A percentile compares a stretch with the other conserved stretches of the same genome.
These are phyloP conservation scores for Microascus cirrosus DNA, from an alignment of 2,329 filamentous ascomycete species.

Conservation along the genomic window DNA sequence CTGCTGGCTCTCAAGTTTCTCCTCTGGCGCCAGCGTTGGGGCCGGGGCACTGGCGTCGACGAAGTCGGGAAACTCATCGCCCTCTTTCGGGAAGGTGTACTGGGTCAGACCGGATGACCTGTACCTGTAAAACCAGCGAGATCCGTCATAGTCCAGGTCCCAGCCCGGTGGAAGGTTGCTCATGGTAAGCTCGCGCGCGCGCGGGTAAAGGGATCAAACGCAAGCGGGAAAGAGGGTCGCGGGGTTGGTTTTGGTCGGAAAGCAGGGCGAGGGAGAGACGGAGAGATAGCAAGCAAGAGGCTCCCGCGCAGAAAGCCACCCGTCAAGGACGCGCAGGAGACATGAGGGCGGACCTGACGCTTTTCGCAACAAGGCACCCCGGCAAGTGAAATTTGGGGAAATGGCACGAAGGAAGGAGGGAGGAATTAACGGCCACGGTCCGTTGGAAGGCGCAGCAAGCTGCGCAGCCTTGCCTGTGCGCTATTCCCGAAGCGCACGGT, in stretches of 20 bases:
- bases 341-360: background rate
- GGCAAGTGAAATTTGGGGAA: background rate
- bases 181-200: background rate
- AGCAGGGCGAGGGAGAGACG: background rate
- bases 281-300: background rate
- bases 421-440: background rate
- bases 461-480: background rate
- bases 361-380: background rate
- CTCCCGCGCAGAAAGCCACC: background rate
- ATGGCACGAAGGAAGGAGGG: background rate
- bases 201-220: background rate
- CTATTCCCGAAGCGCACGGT: background rate
- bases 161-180: slow-evolving; percentile 37
- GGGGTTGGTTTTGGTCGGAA: background rate
- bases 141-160: slow-evolving; percentile 47
- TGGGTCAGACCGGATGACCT: slow-evolving; percentile 41
- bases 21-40: slow-evolving; percentile 36
- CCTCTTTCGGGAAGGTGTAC: slow-evolving; percentile 44
- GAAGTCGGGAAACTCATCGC: slow-evolving; percentile 47
- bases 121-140: slow-evolving; percentile 47
- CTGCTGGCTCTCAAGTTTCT: slow-evolving; percentile 39
- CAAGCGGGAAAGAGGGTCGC: background rate
- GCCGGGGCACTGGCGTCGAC: slow-evolving; percentile 22
- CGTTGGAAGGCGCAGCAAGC: background rate
- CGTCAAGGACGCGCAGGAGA: background rate